Evolutionary conservation across 2,329 filamentous ascomycete species (phyloP).

Genomic region (Pseudopithomyces chartarum): DNA sequence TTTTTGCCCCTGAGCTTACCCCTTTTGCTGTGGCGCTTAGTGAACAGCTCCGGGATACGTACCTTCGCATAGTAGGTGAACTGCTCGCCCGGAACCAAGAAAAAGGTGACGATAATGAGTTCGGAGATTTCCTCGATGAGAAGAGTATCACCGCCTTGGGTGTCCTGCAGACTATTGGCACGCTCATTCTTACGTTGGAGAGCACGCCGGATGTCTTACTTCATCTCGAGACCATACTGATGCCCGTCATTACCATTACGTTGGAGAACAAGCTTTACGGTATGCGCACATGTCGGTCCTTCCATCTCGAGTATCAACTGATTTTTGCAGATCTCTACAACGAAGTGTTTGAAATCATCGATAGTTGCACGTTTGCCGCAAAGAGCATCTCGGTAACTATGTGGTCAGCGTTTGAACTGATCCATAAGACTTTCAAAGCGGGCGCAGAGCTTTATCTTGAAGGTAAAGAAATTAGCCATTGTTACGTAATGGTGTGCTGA

Average conservation of each 20-base stretch:
- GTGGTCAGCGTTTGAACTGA: conserved; percentile 98
- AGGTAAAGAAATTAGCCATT: conserved; percentile 36
- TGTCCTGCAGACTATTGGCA: conserved; percentile 96
- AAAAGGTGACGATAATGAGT: conserved; percentile 76
- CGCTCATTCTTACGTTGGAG: conserved; percentile 93
- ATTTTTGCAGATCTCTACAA: conserved; percentile 79
- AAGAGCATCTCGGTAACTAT: conserved; percentile 95
- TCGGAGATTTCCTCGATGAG: conserved; percentile 92
- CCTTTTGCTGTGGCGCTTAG: conserved; percentile 96
- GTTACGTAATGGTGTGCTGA: conserved; percentile 12
- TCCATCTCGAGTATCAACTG: conserved; percentile 20
- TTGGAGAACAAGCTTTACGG: conserved; percentile 97
- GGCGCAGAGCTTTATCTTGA: conserved; percentile 97
- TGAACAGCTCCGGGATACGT: conserved; percentile 94
- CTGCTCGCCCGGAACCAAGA: conserved; percentile 83
- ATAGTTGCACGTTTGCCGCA: conserved; percentile 97
- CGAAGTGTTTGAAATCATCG: conserved; percentile 98
- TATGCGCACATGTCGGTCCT: conserved; percentile 43
- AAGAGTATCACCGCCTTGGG: conserved; percentile 98
- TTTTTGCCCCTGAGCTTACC: conserved; percentile 95
- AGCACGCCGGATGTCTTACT: conserved; percentile 94
- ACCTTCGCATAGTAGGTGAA: conserved; percentile 89
- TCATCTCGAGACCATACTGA: conserved; percentile 92
- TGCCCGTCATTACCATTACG: conserved; percentile 96
- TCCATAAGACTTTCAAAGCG: conserved; percentile 95